Percentiles rank a stretch among this genome's conserved stretches.
Conservation (phyloP, 164 flowering plant genomes). For the Chimonanthus praecox region DNA sequence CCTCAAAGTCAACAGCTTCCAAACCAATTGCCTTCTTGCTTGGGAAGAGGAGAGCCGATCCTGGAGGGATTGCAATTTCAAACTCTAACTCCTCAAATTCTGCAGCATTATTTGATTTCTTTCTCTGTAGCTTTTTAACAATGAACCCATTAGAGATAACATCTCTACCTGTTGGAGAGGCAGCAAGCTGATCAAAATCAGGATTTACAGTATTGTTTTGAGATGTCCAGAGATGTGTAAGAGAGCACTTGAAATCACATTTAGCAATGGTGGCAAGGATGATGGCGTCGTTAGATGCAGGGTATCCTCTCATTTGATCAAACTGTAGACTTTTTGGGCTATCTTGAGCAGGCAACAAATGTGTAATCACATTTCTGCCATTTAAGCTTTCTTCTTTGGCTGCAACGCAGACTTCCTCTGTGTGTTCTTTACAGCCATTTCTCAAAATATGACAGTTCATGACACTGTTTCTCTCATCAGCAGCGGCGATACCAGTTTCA, state of each 20-base stretch:
- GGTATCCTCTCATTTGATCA: constrained; percentile 1
- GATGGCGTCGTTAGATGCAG: constrained; percentile 13
- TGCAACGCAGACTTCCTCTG: background rate
- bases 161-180: constrained; percentile 20
- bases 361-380: background rate
- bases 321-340: background rate
- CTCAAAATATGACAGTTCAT: too few relatives aligned
- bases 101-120: constrained; percentile 11
- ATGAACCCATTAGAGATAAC: constrained; percentile 49
- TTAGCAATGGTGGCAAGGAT: constrained; percentile 34
- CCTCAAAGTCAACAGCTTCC: constrained; percentile 42
- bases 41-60: constrained; percentile 70
- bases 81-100: constrained; percentile 65
- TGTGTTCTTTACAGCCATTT: background rate
- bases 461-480: background rate
- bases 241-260: constrained; percentile 31
- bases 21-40: constrained; percentile 37
- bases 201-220: constrained; percentile 5
- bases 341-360: background rate
- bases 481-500: background rate
- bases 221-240: constrained; percentile 20
- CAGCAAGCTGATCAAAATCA: constrained; percentile 35
- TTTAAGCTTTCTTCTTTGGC: background rate
- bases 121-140: constrained; percentile 45
- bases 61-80: constrained; percentile 52